Percentiles rank a stretch among this genome's conserved stretches.
These are phyloP conservation scores for Aspergillus persii DNA, from an alignment of 2,329 filamentous ascomycete genomes.

Conservation along the genomic window DNA sequence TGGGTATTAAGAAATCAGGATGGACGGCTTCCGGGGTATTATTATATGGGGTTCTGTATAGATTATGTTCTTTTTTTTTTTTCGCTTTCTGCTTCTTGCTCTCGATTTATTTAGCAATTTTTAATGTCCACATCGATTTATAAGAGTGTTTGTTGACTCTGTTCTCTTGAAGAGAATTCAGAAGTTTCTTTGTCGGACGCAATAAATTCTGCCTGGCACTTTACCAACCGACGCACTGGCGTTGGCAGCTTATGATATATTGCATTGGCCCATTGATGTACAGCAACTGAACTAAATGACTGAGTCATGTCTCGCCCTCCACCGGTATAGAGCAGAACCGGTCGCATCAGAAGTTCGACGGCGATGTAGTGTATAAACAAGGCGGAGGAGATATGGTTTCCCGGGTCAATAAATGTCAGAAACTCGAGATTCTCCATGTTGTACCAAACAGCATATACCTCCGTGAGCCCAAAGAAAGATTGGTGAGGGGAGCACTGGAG, in stretches of 20 bases:
- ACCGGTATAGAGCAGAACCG: slow-evolving; percentile 12
- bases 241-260: slow-evolving; percentile 34
- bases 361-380: slow-evolving; percentile 50
- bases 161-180: background rate
- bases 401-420: slow-evolving; percentile 42
- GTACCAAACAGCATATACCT: slow-evolving; percentile 42
- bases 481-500: slow-evolving; percentile 14
- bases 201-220: slow-evolving; percentile 25
- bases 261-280: slow-evolving; percentile 40
- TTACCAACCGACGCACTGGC: slow-evolving; percentile 32
- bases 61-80: too few relatives aligned
- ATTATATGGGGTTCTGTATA: too few relatives aligned
- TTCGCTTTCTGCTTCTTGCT: too few relatives aligned
- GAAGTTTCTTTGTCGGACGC: background rate
- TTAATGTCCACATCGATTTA: background rate
- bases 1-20: too few relatives aligned
- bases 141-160: background rate
- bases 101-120: too few relatives aligned
- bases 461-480: slow-evolving; percentile 44
- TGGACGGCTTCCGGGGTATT: too few relatives aligned
- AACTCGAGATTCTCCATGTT: slow-evolving; percentile 43
- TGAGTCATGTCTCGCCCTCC: slow-evolving; percentile 6
- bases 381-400: slow-evolving; percentile 43
- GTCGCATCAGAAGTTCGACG: slow-evolving; percentile 43
- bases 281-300: slow-evolving; percentile 15